These are phyloP conservation scores for Leucocoprinus leucothites DNA, from an alignment of 768 basidiomycete species.

Conservation along the genomic window DNA sequence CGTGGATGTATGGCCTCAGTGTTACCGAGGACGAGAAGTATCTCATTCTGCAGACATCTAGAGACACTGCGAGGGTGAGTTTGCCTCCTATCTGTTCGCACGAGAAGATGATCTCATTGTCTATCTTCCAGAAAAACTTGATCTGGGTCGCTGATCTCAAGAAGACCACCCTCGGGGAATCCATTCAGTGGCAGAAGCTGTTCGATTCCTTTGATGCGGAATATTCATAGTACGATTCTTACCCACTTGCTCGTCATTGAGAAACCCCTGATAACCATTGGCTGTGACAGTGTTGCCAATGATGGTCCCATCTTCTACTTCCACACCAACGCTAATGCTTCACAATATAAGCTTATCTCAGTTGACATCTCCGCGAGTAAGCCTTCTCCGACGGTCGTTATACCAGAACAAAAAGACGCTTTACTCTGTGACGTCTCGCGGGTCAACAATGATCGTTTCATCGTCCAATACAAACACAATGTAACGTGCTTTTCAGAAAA, in stretches of 20 bases:
- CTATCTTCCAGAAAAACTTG: conserved; percentile 56
- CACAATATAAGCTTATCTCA: conserved; percentile 63
- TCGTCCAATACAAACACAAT: conserved; percentile 67
- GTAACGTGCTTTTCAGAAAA: conserved; percentile 28
- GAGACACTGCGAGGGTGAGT: conserved; percentile 63
- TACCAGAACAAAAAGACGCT: conserved; percentile 62
- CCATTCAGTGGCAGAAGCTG: conserved; percentile 73
- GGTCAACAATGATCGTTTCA: conserved; percentile 55
- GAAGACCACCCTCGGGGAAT: conserved; percentile 53
- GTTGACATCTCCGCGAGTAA: conserved; percentile 55
- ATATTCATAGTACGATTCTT: conserved; percentile 54
- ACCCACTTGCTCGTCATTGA: conserved; percentile 3
- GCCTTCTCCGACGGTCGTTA: conserved; percentile 48
- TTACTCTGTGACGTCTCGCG: conserved; percentile 44
- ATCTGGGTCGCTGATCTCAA: conserved; percentile 72
- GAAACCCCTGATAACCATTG: conserved; percentile 5
- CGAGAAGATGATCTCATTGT: conserved; percentile 2
- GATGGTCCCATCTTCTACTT: conserved; percentile 62
- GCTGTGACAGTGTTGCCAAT: conserved; percentile 51
- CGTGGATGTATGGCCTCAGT: conserved; percentile 59
- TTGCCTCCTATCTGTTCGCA: conserved; percentile 8
- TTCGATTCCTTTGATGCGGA: conserved; percentile 65
- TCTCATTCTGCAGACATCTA: conserved; percentile 47
- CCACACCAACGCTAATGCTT: conserved; percentile 62
- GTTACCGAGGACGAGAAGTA: conserved; percentile 69